phyloP scores from a whole-genome alignment of 108 stramenopile genomes.

The Nannochloropsis granulata region DNA sequence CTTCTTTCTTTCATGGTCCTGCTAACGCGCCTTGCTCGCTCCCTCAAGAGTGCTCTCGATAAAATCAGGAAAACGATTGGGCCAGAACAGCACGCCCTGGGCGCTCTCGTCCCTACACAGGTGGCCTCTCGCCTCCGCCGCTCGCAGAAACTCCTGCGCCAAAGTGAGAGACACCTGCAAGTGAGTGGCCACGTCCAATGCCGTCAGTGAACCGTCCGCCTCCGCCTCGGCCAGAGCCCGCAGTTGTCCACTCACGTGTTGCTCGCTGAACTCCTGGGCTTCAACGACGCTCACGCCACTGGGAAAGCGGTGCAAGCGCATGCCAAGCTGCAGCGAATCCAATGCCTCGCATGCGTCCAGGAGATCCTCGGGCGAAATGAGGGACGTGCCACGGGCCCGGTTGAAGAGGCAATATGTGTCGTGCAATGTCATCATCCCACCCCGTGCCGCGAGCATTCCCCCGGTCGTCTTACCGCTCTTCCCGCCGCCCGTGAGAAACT shows the following conservation, averaged over 20 bases:
- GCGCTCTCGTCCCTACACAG: conserved; percentile 27
- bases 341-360: conserved; percentile 52
- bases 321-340: conserved; percentile 51
- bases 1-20: too few species aligned
- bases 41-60: neutral
- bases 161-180: conserved; percentile 18
- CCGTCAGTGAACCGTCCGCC: conserved; percentile 2
- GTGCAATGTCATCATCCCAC: conserved; percentile 43
- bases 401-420: conserved; percentile 56
- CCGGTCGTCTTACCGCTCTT: conserved; percentile 5
- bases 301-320: conserved; percentile 57
- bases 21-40: too few species aligned
- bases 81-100: conserved; percentile 11
- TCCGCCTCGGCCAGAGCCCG: conserved; percentile 3
- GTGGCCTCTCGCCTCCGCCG: conserved; percentile 4
- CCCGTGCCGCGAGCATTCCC: neutral
- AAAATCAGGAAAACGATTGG: conserved; percentile 13
- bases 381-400: conserved; percentile 82
- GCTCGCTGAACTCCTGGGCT: conserved; percentile 23
- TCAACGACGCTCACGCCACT: conserved; percentile 76
- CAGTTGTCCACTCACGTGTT: conserved; percentile 5
- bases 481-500: conserved; percentile 74
- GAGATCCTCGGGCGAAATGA: conserved; percentile 89
- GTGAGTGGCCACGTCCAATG: conserved; percentile 11
- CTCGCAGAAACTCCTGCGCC: conserved; percentile 15